A percentile compares a stretch with the other conserved stretches of the same genome.
Evolutionary conservation across 2,329 filamentous ascomycete species (phyloP).

Genomic region (Cladophialophora immunda): DNA sequence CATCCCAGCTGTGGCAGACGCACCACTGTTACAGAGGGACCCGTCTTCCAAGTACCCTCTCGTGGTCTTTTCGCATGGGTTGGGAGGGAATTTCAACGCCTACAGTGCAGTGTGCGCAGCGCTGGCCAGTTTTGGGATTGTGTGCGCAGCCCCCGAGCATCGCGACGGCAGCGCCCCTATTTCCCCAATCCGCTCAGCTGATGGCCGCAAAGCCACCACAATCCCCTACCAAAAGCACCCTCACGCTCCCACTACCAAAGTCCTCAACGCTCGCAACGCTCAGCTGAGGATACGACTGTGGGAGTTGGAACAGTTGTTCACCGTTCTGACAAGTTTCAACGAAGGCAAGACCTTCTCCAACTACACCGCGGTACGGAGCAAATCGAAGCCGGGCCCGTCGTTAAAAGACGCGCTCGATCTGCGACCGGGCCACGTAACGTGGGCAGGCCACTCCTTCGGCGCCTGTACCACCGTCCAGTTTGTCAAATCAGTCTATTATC

Average conservation of each 20-base stretch:
- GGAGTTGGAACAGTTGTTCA: constrained; percentile 77
- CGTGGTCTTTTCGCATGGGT: constrained; percentile 84
- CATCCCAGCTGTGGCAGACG: constrained; percentile 49
- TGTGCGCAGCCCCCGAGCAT: constrained; percentile 84
- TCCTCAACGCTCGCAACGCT: constrained; percentile 72
- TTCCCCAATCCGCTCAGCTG: constrained; percentile 69
- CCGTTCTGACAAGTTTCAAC: constrained; percentile 74
- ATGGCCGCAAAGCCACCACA: constrained; percentile 48
- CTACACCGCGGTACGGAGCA: constrained; percentile 41
- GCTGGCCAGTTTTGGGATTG: constrained; percentile 79
- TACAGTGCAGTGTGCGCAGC: constrained; percentile 86
- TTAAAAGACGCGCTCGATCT: constrained; percentile 72
- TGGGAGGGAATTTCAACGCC: constrained; percentile 81
- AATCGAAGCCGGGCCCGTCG: constrained; percentile 9
- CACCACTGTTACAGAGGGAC: constrained; percentile 63
- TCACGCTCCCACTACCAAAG: constrained; percentile 71
- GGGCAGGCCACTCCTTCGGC: constrained; percentile 83
- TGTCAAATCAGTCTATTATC: constrained; percentile 78
- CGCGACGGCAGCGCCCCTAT: constrained; percentile 81
- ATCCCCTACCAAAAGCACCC: constrained; percentile 55
- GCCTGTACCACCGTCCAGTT: constrained; percentile 78
- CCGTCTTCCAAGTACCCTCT: constrained; percentile 74
- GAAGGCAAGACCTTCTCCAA: constrained; percentile 58
- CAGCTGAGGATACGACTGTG: constrained; percentile 80
- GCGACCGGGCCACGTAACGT: constrained; percentile 76